Percentiles rank a stretch among this genome's conserved stretches.
Evolutionary conservation across 768 basidiomycete species (phyloP).

Genomic region (Tylopilus plumbeoviolaceoides): DNA sequence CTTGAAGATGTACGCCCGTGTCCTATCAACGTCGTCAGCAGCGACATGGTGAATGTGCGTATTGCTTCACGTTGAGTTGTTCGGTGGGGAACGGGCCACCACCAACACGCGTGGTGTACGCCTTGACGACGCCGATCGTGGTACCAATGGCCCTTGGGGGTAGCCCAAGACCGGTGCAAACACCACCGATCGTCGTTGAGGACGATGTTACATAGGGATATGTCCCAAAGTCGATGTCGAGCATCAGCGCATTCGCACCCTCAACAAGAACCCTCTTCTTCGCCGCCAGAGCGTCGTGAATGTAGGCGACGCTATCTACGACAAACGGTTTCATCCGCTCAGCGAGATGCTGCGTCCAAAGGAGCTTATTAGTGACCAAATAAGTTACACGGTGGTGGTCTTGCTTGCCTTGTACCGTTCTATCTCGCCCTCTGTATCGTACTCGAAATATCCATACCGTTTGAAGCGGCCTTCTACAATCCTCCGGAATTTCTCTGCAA

Average conservation of each 20-base stretch:
- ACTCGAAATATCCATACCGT: conserved; percentile 96
- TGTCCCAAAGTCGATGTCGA: conserved; percentile 96
- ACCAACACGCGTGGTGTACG: conserved; percentile 98
- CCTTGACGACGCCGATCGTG: conserved; percentile 91
- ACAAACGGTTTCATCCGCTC: conserved; percentile 84
- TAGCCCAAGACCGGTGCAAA: conserved; percentile 96
- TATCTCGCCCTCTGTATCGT: conserved; percentile 97
- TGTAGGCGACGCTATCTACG: conserved; percentile 79
- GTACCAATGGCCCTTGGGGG: conserved; percentile 87
- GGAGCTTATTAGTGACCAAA: not conserved
- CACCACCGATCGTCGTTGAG: conserved; percentile 89
- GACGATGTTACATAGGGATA: conserved; percentile 98
- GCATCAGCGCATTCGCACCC: conserved; percentile 98
- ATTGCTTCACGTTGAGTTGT: conserved; percentile 70
- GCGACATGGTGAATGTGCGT: not conserved
- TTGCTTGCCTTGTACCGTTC: conserved; percentile 77
- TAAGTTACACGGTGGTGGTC: not conserved
- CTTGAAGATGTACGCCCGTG: conserved; percentile 83
- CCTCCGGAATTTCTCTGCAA: conserved; percentile 89
- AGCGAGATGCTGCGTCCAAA: conserved; percentile 60
- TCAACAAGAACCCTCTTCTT: conserved; percentile 88
- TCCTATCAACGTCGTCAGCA: conserved; percentile 42
- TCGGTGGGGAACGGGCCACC: conserved; percentile 98
- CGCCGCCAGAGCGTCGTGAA: conserved; percentile 73
- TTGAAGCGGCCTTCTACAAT: conserved; percentile 97